Evolutionary conservation across 2,329 filamentous ascomycete species (phyloP).

Genomic region (Neopestalotiopsis sp.): DNA sequence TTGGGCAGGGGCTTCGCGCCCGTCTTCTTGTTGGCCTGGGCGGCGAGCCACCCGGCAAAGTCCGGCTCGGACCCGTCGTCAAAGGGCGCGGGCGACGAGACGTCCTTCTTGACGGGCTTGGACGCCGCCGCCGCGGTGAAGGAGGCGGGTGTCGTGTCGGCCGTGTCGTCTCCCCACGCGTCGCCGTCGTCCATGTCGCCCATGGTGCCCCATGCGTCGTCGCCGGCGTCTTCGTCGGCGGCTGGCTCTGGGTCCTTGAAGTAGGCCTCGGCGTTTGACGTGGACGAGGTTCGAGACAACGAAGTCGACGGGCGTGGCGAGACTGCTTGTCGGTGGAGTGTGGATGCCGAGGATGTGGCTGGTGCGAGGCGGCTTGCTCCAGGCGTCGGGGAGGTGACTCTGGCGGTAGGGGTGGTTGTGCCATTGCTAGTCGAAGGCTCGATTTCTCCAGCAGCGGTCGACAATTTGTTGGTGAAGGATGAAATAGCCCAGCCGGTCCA

Average conservation of each 20-base stretch:
- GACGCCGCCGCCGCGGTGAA: constrained; percentile 35
- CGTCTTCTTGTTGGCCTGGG: constrained; percentile 76
- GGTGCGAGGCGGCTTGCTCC: constrained; percentile 43
- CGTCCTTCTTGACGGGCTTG: constrained; percentile 39
- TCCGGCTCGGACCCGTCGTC: constrained; percentile 90
- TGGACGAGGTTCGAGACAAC: constrained; percentile 54
- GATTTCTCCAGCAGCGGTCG: constrained; percentile 85
- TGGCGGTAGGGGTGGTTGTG: constrained; percentile 39
- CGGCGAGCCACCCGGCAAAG: constrained; percentile 93
- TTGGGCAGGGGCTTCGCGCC: constrained; percentile 76
- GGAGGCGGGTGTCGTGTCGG: constrained; percentile 38
- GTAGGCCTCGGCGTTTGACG: constrained; percentile 46
- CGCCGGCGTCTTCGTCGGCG: constrained; percentile 62
- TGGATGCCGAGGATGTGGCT: constrained; percentile 58
- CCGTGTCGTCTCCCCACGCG: constrained; percentile 47
- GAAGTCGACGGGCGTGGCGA: constrained; percentile 51
- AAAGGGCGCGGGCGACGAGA: constrained; percentile 57
- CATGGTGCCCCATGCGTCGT: constrained; percentile 81
- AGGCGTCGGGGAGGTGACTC: constrained; percentile 43
- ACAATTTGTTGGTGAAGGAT: constrained; percentile 94
- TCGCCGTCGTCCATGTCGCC: constrained; percentile 57
- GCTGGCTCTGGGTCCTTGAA: constrained; percentile 46
- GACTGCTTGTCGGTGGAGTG: constrained; percentile 65
- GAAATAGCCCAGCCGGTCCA: constrained; percentile 99
- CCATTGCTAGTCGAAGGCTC: constrained; percentile 59